These are phyloP conservation scores for Pholiota conissans DNA, from an alignment of 768 basidiomycete genomes.

Conservation along the genomic window DNA sequence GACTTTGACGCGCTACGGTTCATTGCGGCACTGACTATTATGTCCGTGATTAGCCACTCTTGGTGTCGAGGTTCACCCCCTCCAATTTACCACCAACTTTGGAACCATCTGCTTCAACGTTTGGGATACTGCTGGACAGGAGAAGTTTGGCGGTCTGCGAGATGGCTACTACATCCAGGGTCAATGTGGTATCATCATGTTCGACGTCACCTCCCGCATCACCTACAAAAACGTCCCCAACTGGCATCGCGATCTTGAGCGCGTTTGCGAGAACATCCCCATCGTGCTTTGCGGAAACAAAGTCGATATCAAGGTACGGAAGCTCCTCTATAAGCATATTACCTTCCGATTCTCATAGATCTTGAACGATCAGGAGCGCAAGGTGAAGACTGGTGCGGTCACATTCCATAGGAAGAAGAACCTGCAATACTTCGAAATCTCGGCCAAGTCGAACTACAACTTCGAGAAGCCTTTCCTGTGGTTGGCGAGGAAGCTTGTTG, in stretches of 20 bases:
- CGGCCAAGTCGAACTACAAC: slow-evolving; percentile 99
- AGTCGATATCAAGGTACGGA: slow-evolving; percentile 94
- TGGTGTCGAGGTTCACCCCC: slow-evolving; percentile 98
- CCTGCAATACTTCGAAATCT: slow-evolving; percentile 99
- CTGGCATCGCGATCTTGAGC: slow-evolving; percentile 99
- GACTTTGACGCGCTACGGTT: slow-evolving; percentile 15
- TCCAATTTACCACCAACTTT: slow-evolving; percentile 96
- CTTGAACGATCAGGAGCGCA: slow-evolving; percentile 75
- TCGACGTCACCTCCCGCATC: slow-evolving; percentile 98
- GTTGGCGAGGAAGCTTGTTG: slow-evolving; percentile 97
- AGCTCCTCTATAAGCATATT: slow-evolving; percentile 10
- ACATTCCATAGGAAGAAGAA: slow-evolving; percentile 99
- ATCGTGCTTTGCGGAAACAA: slow-evolving; percentile 99
- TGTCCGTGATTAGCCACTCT: slow-evolving; percentile 74
- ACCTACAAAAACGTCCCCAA: slow-evolving; percentile 99
- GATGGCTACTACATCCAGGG: slow-evolving; percentile 97
- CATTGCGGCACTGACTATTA: slow-evolving; percentile 12
- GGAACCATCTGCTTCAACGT: slow-evolving; percentile 99
- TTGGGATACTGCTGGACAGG: slow-evolving; percentile 99
- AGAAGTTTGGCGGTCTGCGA: slow-evolving; percentile 98
- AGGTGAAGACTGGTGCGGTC: slow-evolving; percentile 98
- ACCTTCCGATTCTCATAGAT: background rate
- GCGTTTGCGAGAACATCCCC: slow-evolving; percentile 99
- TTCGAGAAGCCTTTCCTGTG: slow-evolving; percentile 99
- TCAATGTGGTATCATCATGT: slow-evolving; percentile 99